These are phyloP conservation scores for Cylindrodendrum hubeiense DNA, from an alignment of 2,329 filamentous ascomycete species.

Conservation along the genomic window DNA sequence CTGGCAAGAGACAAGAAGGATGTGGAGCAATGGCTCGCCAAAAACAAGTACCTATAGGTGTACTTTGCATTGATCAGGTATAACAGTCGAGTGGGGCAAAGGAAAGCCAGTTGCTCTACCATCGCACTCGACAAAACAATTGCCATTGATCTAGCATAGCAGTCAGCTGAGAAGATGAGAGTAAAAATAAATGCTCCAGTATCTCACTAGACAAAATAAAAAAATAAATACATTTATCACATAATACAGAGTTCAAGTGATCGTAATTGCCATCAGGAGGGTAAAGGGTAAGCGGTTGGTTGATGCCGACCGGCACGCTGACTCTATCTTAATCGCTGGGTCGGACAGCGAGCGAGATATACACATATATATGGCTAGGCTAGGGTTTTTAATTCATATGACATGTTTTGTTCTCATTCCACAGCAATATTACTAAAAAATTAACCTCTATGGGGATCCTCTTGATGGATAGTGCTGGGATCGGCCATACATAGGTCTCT, in stretches of 20 bases:
- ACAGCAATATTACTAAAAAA: too few species aligned
- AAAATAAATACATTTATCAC: not conserved
- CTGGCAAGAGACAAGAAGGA: slow-evolving; percentile 73
- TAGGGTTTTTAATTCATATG: too few species aligned
- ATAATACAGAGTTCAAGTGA: not conserved
- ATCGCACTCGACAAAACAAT: not conserved
- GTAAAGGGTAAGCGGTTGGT: too few species aligned
- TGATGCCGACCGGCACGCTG: too few species aligned
- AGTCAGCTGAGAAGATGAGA: not conserved
- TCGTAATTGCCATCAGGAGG: not conserved
- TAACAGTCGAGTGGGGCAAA: not conserved
- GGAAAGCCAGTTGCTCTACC: not conserved
- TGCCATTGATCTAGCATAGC: not conserved
- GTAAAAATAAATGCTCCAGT: not conserved
- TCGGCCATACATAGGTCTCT: too few species aligned
- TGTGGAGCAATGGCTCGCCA: slow-evolving; percentile 68
- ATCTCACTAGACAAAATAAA: not conserved
- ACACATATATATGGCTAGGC: too few species aligned
- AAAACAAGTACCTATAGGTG: slow-evolving; percentile 45
- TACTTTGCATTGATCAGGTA: not conserved
- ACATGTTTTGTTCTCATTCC: too few species aligned
- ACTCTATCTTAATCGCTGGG: not conserved
- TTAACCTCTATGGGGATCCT: too few species aligned
- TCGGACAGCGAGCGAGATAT: too few species aligned
- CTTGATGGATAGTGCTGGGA: too few species aligned